Conservation (phyloP, 163 green algal species). For the Botryococcus braunii region DNA sequence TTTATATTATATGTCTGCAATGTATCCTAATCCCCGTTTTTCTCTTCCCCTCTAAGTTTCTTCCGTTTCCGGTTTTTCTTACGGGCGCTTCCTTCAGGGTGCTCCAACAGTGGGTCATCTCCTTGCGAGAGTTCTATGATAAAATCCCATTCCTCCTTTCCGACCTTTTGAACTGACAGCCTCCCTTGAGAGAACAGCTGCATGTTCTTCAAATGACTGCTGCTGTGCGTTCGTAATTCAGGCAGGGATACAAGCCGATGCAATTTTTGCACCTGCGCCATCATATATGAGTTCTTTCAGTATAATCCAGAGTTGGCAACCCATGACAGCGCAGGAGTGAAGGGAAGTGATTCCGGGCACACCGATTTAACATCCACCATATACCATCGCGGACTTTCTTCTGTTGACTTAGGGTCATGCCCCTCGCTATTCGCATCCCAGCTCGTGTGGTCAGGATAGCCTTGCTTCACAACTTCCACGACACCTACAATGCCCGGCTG, state of each 20-base stretch:
- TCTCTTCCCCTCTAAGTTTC: too few species aligned
- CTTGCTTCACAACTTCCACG: slow-evolving; percentile 39
- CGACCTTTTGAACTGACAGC: slow-evolving; percentile 44
- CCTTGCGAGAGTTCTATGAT: slow-evolving; percentile 33
- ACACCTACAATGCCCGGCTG: slow-evolving; percentile 45
- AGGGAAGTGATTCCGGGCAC: too few species aligned
- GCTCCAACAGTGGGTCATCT: too few species aligned
- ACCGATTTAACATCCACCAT: slow-evolving; percentile 40
- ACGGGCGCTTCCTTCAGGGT: too few species aligned
- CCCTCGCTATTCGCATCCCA: slow-evolving; percentile 48
- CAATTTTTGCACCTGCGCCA: slow-evolving; percentile 27
- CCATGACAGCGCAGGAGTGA: too few species aligned
- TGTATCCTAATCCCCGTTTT: too few species aligned
- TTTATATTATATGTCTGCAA: too few species aligned
- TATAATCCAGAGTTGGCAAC: too few species aligned
- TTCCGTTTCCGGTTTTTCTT: too few species aligned
- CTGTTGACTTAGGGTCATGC: slow-evolving; percentile 36
- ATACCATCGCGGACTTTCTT: slow-evolving; percentile 25
- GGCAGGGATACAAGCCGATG: slow-evolving; percentile 30
- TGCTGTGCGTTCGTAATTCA: slow-evolving; percentile 5
- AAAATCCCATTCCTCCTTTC: slow-evolving; percentile 29
- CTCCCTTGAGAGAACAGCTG: slow-evolving; percentile 31
- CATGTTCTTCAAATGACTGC: slow-evolving; percentile 30
- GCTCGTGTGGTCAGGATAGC: slow-evolving; percentile 55
- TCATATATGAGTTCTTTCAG: too few species aligned